These are phyloP conservation scores for Astrephomene gubernaculifera DNA, from an alignment of 139 green algal genomes.

Conservation along the genomic window DNA sequence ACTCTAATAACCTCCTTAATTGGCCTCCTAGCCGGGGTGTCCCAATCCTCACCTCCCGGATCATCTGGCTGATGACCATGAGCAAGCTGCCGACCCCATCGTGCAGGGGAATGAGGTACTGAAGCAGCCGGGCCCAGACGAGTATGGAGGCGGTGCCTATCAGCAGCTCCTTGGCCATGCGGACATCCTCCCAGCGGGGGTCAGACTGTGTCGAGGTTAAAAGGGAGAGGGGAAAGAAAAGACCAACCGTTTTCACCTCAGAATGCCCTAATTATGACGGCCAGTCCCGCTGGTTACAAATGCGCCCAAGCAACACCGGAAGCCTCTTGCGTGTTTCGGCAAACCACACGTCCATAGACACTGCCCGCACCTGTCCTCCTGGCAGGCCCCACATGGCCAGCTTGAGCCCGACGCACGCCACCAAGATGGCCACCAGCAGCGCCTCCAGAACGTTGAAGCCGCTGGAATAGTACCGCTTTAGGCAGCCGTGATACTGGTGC, in stretches of 20 bases:
- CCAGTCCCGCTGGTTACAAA: no score
- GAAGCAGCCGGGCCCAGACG: constrained; percentile 25
- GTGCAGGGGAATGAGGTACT: constrained; percentile 21
- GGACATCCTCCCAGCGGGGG: neutral
- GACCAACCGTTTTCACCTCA: no score
- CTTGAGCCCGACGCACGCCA: neutral
- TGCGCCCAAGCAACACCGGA: no score
- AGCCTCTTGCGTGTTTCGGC: no score
- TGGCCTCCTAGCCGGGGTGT: no score
- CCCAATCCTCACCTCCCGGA: neutral
- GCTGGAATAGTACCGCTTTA: neutral
- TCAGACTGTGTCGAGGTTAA: no score
- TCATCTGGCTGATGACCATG: neutral
- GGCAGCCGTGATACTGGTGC: neutral
- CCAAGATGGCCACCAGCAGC: neutral
- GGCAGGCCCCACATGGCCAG: neutral
- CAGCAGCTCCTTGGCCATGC: neutral
- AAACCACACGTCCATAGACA: no score
- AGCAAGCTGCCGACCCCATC: neutral
- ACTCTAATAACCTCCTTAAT: neutral
- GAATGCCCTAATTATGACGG: no score
- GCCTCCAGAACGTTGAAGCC: constrained; percentile 11
- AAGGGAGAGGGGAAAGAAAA: no score
- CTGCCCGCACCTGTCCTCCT: neutral
- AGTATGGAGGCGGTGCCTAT: constrained; percentile 11